Base-by-base conservation (phyloP, 805 yeast genomes). In the Yamadazyma tumulicola region DNA sequence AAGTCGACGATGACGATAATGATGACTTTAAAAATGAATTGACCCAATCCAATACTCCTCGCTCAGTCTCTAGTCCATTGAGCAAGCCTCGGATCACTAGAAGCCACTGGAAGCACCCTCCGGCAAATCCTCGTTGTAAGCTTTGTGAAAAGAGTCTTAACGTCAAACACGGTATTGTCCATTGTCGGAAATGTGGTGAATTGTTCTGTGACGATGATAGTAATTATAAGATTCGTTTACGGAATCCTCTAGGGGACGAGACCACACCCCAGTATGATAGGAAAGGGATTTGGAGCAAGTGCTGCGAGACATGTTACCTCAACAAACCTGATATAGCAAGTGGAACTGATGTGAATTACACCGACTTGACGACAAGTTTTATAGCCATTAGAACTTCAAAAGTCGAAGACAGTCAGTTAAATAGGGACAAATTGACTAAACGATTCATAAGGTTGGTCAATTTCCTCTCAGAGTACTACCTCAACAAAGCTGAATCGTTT, bases 151-250 rank as follows among this genome's bases (percentile, higher is more conserved):
- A 60, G 34, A 46, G 40, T 4, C 58, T 82, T 24, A 69, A 61
- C 32, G 61, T 74, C 18, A 72, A 76, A 38, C 73, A 69, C 44
- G 85, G 84, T 0, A 56, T 70, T 2, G 75, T 76, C 5, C 81
- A 86, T 52, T 85, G 96, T 56, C 61, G 91, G 16, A 74, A 73
- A 45, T 88, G 96, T 59, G 96, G 96, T 0, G 50, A 64, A 17
- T 54, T 87, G 12, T 85, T 59, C 51, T 87, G 96, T 54, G 71
- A 72, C 39, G 56, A 53, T 19, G 95, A 88, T 57, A 66, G 87
- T 3, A 52, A 61, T 33, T 78, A 67, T 46, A 64, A 69, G 34
- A 67, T 77, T 29, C 74, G 69, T 47, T 58, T 87, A 12, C 57
- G 72, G 40, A 47, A 55, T n/a, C 43, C 46, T 1, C 14, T 5